Base-by-base conservation (phyloP, 345 rosid species). In the Erodium maritimum region DNA sequence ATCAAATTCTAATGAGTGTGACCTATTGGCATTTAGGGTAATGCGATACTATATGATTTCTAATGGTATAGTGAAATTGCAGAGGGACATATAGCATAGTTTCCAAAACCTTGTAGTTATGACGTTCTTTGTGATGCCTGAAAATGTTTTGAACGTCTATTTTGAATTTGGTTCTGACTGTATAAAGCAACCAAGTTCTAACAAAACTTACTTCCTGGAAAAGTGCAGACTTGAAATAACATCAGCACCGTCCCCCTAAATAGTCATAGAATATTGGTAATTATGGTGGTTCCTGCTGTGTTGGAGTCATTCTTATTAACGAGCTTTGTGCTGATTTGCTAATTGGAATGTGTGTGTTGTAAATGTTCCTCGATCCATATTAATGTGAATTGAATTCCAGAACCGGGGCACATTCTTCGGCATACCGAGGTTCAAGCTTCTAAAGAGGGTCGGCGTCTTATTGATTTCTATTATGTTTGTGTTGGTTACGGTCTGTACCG, bases 381-480 rank as follows among this genome's bases (percentile, higher is more conserved):
- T 42, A 16, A 42, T 42, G 17, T 42, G 14, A 42, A 14, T 42
- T 42, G 14, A 42, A 42, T 42, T 42, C 17, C 67, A 86, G 87
- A 73, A 56, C 80, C 81, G 50, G 70, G 70, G 61, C 62, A 75
- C 19, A 58, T 58, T 69, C 70, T 75, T 66, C 80, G 73, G 52
- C 72, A 67, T 61, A 61, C 76, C 55, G 86, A 85, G 77, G 63
- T 56, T 55, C 76, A 71, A 70, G 78, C 77, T 64, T 69, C 77
- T 13, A 70, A 69, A 72, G 80, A 80, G 16, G 76, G 79, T 7
- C 46, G 73, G 25, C 21, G 64, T 19, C 61, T 76, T 58, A 16
- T 61, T 11, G 81, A 78, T 57, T 83, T 83, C 70, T 76, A 79
- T 58, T 86, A 83, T 69, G 84, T 71, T 23, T 86, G 94, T 72